Conservation (phyloP, 805 yeast genomes). For the Brettanomyces sp. region DNA sequence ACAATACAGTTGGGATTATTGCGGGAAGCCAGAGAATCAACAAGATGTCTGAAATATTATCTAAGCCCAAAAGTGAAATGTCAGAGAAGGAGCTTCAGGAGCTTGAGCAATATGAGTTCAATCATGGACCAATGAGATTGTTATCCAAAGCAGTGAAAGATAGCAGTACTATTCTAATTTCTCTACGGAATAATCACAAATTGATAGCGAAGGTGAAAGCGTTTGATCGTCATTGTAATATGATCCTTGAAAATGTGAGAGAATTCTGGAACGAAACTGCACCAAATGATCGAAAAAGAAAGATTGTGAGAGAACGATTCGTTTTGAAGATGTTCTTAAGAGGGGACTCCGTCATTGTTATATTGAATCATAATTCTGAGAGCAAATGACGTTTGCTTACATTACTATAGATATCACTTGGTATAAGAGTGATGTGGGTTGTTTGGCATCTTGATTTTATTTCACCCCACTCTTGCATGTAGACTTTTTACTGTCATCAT, state of each 20-base stretch:
- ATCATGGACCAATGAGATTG: slow-evolving; percentile 84
- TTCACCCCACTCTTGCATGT: too few species aligned
- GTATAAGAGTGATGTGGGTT: too few species aligned
- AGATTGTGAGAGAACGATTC: slow-evolving; percentile 53
- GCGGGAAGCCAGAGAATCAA: background rate
- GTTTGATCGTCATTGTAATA: slow-evolving; percentile 91
- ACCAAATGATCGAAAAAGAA: slow-evolving; percentile 46
- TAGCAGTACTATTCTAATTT: slow-evolving; percentile 67
- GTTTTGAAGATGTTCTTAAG: slow-evolving; percentile 83
- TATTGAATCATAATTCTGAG: slow-evolving; percentile 29
- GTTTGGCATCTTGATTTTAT: too few species aligned
- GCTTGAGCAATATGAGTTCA: slow-evolving; percentile 82
- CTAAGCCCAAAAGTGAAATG: slow-evolving; percentile 71
- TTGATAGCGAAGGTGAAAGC: slow-evolving; percentile 85
- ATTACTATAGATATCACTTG: too few species aligned
- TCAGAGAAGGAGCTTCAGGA: slow-evolving; percentile 70
- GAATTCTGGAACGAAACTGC: slow-evolving; percentile 59
- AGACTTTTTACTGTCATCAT: too few species aligned
- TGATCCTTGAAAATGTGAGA: slow-evolving; percentile 86
- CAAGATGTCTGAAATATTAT: slow-evolving; percentile 46
- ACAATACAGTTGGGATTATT: too few species aligned
- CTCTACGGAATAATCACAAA: slow-evolving; percentile 89
- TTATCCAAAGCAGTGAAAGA: slow-evolving; percentile 70
- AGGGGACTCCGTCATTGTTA: slow-evolving; percentile 91
- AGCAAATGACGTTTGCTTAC: background rate